Evolutionary conservation across 2,329 filamentous ascomycete genomes (phyloP).

Genomic region (Epichloe festucae): DNA sequence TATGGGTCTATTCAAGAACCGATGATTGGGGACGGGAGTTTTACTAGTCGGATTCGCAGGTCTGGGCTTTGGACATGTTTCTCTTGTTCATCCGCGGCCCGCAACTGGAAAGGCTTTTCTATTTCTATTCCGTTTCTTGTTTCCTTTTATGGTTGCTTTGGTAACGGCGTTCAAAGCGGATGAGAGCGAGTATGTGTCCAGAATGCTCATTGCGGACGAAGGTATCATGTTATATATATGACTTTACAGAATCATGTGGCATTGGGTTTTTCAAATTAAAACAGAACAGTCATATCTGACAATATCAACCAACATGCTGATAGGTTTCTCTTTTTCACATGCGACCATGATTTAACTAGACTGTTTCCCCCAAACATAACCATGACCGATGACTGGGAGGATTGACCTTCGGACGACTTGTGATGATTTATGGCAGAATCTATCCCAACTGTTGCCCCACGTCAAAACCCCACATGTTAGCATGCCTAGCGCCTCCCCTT

Average conservation of each 20-base stretch:
- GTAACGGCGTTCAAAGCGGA: slow-evolving; percentile 1
- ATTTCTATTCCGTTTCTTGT: not conserved
- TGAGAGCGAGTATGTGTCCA: slow-evolving; percentile 2
- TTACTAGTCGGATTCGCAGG: not conserved
- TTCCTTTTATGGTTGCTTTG: not conserved
- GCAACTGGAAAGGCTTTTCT: not conserved
- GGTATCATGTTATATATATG: slow-evolving; percentile 5
- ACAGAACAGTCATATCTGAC: not conserved
- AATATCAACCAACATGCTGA: not conserved
- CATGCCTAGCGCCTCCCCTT: not conserved
- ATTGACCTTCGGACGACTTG: no score
- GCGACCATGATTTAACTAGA: no score
- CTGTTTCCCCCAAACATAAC: no score
- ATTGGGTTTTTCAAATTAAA: not conserved
- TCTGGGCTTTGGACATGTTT: slow-evolving; percentile 1
- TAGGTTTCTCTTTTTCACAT: no score
- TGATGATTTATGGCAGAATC: not conserved
- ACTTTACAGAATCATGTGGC: slow-evolving; percentile 3
- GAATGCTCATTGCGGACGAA: slow-evolving; percentile 1
- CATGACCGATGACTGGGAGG: no score
- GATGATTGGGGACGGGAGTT: slow-evolving; percentile 2
- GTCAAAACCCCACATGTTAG: not conserved
- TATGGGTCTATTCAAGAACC: not conserved
- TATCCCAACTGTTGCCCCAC: not conserved
- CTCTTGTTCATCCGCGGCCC: not conserved